A percentile compares a stretch with the other conserved stretches of the same genome.
Conservation (phyloP, 1,284 basidiomycete genomes). For the Cryptococcus depauperatus region DNA sequence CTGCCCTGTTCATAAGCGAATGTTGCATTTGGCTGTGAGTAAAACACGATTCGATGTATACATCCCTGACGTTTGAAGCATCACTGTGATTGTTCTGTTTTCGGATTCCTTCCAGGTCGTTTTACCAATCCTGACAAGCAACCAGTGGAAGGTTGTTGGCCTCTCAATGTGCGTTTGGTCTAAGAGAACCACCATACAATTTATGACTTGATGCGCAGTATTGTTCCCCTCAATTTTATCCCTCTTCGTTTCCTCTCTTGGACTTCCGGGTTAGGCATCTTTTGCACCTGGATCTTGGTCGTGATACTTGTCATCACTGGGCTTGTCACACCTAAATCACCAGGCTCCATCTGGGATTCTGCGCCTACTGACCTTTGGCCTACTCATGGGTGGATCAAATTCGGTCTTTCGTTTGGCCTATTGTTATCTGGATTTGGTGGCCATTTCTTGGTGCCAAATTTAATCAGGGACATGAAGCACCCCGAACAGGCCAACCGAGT, state of each 20-base stretch:
- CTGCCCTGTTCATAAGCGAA: conserved; percentile 69
- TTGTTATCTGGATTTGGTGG: conserved; percentile 69
- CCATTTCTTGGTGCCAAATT: conserved; percentile 40
- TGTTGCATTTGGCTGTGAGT: conserved; percentile 55
- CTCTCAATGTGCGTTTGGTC: conserved; percentile 54
- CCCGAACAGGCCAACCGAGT: conserved; percentile 58
- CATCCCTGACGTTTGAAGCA: conserved; percentile 47
- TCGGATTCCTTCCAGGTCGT: conserved; percentile 72
- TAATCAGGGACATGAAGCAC: conserved; percentile 83
- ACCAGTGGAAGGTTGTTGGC: conserved; percentile 68
- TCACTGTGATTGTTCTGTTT: conserved; percentile 72
- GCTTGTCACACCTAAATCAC: conserved; percentile 47
- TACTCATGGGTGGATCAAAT: conserved; percentile 51
- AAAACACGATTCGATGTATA: neutral
- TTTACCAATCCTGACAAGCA: conserved; percentile 57
- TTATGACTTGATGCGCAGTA: conserved; percentile 43
- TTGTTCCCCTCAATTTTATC: conserved; percentile 73
- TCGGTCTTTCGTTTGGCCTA: conserved; percentile 73
- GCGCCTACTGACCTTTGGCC: conserved; percentile 62
- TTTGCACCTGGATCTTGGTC: conserved; percentile 67
- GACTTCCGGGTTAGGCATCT: conserved; percentile 71
- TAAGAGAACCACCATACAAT: too few relatives aligned
- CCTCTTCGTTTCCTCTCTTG: conserved; percentile 80
- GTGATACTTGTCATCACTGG: conserved; percentile 77
- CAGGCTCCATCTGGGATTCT: conserved; percentile 73